Conservation (phyloP, 768 basidiomycete species). For the Amanita molliuscula region DNA sequence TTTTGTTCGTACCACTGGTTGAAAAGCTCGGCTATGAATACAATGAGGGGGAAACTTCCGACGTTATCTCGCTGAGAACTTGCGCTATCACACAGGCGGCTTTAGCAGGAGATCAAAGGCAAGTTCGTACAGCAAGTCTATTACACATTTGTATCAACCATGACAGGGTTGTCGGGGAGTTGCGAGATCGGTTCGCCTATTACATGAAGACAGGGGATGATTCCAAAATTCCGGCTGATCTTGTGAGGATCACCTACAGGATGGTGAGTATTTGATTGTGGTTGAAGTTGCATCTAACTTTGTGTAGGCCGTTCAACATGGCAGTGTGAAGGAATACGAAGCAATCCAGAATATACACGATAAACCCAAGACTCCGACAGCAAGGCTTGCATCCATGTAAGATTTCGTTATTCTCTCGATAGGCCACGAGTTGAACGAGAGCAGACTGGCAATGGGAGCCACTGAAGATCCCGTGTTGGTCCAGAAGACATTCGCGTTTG, state of each 20-base stretch:
- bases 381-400: slow-evolving; percentile 63
- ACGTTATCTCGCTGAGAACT: slow-evolving; percentile 64
- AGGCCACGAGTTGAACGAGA: neutral
- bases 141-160: neutral
- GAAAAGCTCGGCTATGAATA: slow-evolving; percentile 74
- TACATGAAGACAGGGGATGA: slow-evolving; percentile 68
- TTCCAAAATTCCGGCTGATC: slow-evolving; percentile 70
- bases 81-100: slow-evolving; percentile 51
- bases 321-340: slow-evolving; percentile 67
- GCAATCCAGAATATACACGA: slow-evolving; percentile 59
- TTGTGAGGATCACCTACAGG: slow-evolving; percentile 46
- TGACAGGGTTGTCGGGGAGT: slow-evolving; percentile 61
- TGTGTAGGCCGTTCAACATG: slow-evolving; percentile 57
- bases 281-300: neutral
- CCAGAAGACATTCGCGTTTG: slow-evolving; percentile 51
- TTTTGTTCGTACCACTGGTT: slow-evolving; percentile 66
- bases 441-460: slow-evolving; percentile 55
- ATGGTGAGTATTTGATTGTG: slow-evolving; percentile 27
- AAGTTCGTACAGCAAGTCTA: slow-evolving; percentile 4
- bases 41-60: slow-evolving; percentile 50
- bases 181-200: slow-evolving; percentile 58
- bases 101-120: slow-evolving; percentile 15
- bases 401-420: slow-evolving; percentile 12
- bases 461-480: slow-evolving; percentile 47
- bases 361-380: slow-evolving; percentile 64